Conservation (phyloP, 1,284 basidiomycete genomes). For the Fistulina hepatica region DNA sequence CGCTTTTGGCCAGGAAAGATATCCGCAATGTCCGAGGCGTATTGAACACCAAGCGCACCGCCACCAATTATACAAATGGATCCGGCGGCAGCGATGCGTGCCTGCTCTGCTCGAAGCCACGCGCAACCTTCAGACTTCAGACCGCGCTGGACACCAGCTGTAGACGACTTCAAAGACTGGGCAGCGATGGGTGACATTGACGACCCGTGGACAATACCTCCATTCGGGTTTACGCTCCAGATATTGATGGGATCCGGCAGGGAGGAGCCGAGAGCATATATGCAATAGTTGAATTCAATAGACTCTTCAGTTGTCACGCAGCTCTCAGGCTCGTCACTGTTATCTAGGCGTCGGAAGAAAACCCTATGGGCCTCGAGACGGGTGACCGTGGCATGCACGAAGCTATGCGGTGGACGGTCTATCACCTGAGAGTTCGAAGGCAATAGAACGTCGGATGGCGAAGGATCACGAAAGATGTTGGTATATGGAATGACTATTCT, state of each 20-base stretch:
- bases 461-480: conserved; percentile 23
- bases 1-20: conserved; percentile 43
- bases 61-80: conserved; percentile 49
- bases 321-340: no score
- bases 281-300: conserved; percentile 40
- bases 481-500: conserved; percentile 59
- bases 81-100: conserved; percentile 29
- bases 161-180: not conserved
- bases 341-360: no score
- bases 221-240: conserved; percentile 27
- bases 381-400: conserved; percentile 33
- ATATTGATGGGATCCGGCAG: conserved; percentile 47
- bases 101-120: conserved; percentile 39
- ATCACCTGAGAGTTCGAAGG: conserved; percentile 7
- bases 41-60: conserved; percentile 55
- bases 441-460: not conserved
- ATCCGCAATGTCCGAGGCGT: conserved; percentile 59
- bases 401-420: conserved; percentile 28
- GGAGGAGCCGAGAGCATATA: conserved; percentile 49
- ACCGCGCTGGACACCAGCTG: conserved; percentile 26
- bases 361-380: conserved; percentile 28
- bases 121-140: conserved; percentile 35
- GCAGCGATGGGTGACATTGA: no score
- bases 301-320: no score
- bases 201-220: no score